Base-by-base conservation (phyloP, 1,284 basidiomycete genomes). In the Lentinula novae-zelandiae region DNA sequence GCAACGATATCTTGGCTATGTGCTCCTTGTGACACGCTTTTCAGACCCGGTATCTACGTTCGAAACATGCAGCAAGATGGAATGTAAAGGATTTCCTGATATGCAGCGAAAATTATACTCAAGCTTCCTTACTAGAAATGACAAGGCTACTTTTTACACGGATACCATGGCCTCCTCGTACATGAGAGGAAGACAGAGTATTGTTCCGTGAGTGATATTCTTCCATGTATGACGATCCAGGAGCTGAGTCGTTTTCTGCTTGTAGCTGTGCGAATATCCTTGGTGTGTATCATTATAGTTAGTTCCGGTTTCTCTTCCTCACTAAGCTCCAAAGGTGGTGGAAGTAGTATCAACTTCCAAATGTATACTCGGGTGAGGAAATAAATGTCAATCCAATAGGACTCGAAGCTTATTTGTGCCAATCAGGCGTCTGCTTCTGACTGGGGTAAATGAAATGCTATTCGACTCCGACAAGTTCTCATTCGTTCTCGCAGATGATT, bases 281-380 rank as follows among this genome's bases (percentile, higher is more conserved):
- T 17, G 85, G 84, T 81, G 68, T 51, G 69, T 63, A 33, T 33
- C 42, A 39, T 62, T 61, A 27, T 20, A 15, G 22, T 33, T 27
- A 12, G 8, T n/a, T 56, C 15, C 31, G 15, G 20, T 13, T 10
- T 20, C 13, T 12, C 15, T 31, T 42, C 9, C 40, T 44, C 13
- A 31, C 42, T 10, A 6, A 15, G 54, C 31, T 12, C 33, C 22
- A 8, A 60, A 81, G 79, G 82, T 66, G 81, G 80, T 57, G 80
- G 81, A 53, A 82, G 78, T 66, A 86, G 85, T 67, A 87, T 87
- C 74, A 88, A 88, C 69, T 87, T 87, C 79, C 85, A 86, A 79
- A 87, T 87, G 85, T 87, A 87, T 73, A 87, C 85, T 17, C 80
- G 85, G 66, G 82, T 82, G 67, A 67, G 80, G 63, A 27, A 27